A percentile compares a stretch with the other conserved stretches of the same genome.
Conservation (phyloP, 352 stramenopile species). For the Phytophthora pinifolia region DNA sequence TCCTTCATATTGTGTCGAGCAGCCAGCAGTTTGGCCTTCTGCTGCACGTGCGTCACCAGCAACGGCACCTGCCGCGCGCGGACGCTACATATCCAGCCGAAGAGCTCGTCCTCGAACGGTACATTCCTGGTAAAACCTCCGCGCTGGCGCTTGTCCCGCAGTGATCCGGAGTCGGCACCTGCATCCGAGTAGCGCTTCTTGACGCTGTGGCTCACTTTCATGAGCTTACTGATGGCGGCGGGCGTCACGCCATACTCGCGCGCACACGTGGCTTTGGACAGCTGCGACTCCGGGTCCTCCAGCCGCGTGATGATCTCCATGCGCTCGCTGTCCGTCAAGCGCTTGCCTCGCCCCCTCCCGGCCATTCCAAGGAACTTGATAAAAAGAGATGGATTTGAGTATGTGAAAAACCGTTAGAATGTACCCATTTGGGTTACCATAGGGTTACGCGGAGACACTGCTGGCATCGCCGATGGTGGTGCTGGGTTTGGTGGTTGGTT, state of each 20-base stretch:
- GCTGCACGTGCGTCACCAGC: slow-evolving; percentile 54
- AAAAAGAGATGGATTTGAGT: neutral
- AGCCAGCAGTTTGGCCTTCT: slow-evolving; percentile 54
- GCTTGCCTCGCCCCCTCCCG: slow-evolving; percentile 50
- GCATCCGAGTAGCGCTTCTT: slow-evolving; percentile 70
- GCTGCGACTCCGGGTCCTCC: slow-evolving; percentile 50
- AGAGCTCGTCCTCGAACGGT: slow-evolving; percentile 63
- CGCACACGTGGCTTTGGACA: slow-evolving; percentile 59
- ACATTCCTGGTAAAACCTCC: slow-evolving; percentile 66
- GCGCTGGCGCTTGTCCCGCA: slow-evolving; percentile 58
- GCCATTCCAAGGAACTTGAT: slow-evolving; percentile 12
- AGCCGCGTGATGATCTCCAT: slow-evolving; percentile 76
- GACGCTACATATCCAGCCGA: slow-evolving; percentile 61
- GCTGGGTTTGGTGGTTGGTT: slow-evolving; percentile 26
- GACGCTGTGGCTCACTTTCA: slow-evolving; percentile 67
- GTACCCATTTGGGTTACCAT: neutral
- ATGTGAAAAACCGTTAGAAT: neutral
- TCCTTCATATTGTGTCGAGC: slow-evolving; percentile 42
- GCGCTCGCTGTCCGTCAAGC: slow-evolving; percentile 71
- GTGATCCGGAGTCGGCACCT: slow-evolving; percentile 25
- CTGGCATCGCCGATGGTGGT: slow-evolving; percentile 27
- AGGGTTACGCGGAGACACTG: slow-evolving; percentile 14
- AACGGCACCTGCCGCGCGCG: slow-evolving; percentile 45
- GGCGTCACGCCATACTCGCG: slow-evolving; percentile 66
- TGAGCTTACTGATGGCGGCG: slow-evolving; percentile 79